These are phyloP conservation scores for Obba rivulosa DNA, from an alignment of 768 basidiomycete genomes.

Conservation along the genomic window DNA sequence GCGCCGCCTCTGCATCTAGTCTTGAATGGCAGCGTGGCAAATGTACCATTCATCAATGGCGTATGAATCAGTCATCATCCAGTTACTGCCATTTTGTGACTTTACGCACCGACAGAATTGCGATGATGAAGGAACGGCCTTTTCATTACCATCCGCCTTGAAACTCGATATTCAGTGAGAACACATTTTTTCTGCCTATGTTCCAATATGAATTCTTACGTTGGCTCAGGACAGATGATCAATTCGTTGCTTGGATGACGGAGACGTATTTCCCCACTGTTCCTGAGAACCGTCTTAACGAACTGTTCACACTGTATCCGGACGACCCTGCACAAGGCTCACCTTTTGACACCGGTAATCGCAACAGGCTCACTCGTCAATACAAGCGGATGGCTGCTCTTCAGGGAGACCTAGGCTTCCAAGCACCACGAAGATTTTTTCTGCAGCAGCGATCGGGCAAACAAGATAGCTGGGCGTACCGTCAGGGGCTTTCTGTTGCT, in stretches of 20 bases:
- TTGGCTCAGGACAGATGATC: conserved; percentile 6
- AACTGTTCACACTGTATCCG: conserved; percentile 24
- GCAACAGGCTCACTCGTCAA: conserved; percentile 41
- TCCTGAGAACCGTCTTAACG: conserved; percentile 7
- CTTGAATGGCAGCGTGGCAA: neutral
- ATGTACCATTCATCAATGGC: too few relatives aligned
- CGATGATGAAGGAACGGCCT: conserved; percentile 4
- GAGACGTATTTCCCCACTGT: conserved; percentile 15
- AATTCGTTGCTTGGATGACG: conserved; percentile 1
- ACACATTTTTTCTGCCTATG: neutral
- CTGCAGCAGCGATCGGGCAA: conserved; percentile 31
- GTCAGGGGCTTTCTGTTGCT: too few relatives aligned
- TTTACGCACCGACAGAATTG: neutral
- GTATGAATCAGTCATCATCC: too few relatives aligned
- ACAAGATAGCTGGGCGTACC: conserved; percentile 38
- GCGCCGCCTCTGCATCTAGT: neutral
- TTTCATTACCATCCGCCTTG: neutral
- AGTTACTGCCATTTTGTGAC: neutral
- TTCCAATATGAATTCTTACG: neutral
- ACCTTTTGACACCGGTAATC: conserved; percentile 43
- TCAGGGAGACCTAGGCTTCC: conserved; percentile 31
- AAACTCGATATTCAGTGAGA: conserved; percentile 1
- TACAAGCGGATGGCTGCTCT: conserved; percentile 31
- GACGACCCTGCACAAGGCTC: conserved; percentile 38
- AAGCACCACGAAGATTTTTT: conserved; percentile 31